These are phyloP conservation scores for Spatholobus suberectus DNA, from an alignment of 306 rosid species.

Conservation along the genomic window DNA sequence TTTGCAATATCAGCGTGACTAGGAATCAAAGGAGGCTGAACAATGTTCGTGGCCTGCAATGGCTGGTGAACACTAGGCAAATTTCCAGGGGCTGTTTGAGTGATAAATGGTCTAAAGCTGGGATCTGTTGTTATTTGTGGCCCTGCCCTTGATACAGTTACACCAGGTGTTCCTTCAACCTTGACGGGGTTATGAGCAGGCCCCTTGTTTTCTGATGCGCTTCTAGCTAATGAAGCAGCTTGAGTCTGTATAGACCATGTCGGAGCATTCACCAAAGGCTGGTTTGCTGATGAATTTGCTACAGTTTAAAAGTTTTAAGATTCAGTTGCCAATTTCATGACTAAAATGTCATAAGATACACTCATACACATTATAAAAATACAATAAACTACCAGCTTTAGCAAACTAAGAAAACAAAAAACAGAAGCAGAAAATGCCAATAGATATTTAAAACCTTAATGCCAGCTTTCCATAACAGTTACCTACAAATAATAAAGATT, in stretches of 20 bases:
- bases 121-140: constrained; percentile 63
- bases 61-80: constrained; percentile 60
- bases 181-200: constrained; percentile 58
- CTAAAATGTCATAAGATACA: constrained; percentile 34
- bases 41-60: constrained; percentile 61
- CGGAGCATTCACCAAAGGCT: constrained; percentile 63
- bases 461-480: constrained; percentile 7
- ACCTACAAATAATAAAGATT: neutral
- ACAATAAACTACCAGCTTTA: constrained; percentile 14
- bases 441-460: constrained; percentile 6
- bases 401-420: neutral
- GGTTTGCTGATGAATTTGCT: constrained; percentile 55
- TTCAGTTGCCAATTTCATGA: constrained; percentile 31
- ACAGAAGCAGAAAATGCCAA: neutral
- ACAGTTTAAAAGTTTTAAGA: constrained; percentile 40
- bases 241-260: constrained; percentile 83
- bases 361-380: neutral
- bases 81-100: constrained; percentile 75
- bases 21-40: constrained; percentile 69
- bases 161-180: constrained; percentile 62
- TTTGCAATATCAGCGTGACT: constrained; percentile 81
- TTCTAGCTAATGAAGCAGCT: constrained; percentile 60
- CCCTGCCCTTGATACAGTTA: constrained; percentile 47
- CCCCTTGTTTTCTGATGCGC: constrained; percentile 71
- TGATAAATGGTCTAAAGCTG: constrained; percentile 64